phyloP scores from a whole-genome alignment of 2,329 filamentous ascomycete species.

The Cytospora chrysosperma region DNA sequence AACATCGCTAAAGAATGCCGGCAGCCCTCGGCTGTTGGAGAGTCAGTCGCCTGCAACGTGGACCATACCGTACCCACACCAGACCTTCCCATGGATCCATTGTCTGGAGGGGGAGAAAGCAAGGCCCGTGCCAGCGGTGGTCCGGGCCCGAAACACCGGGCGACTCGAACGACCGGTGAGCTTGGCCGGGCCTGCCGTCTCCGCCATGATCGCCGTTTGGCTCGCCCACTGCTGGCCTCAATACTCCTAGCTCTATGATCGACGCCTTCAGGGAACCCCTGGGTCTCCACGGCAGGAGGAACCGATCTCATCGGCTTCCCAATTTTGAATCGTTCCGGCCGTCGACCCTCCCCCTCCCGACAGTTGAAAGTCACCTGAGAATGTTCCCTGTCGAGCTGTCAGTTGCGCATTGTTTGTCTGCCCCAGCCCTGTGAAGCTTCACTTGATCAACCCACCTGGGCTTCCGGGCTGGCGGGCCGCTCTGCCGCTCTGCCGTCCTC shows the following conservation, averaged over 20 bases:
- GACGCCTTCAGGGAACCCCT: slow-evolving; percentile 4
- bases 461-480: not conserved
- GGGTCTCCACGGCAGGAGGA: not conserved
- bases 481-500: not conserved
- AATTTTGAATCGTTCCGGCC: not conserved
- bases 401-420: not conserved
- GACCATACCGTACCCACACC: no score
- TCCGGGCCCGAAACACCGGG: not conserved
- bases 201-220: slow-evolving; percentile 12
- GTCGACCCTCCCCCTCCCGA: no score
- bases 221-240: slow-evolving; percentile 3
- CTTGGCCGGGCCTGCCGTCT: not conserved
- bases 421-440: not conserved
- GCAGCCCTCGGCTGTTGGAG: not conserved
- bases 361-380: not conserved
- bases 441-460: not conserved
- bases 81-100: not conserved
- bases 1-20: slow-evolving; percentile 8
- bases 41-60: not conserved
- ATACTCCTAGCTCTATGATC: slow-evolving; percentile 8
- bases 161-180: not conserved
- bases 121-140: not conserved
- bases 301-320: slow-evolving; percentile 4
- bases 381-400: not conserved
- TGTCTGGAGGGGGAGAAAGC: not conserved